Evolutionary conservation across 148 eudicot species (phyloP), one percentile per base, ranked within the genome.

Genomic region (Fagopyrum homotropicum): DNA sequence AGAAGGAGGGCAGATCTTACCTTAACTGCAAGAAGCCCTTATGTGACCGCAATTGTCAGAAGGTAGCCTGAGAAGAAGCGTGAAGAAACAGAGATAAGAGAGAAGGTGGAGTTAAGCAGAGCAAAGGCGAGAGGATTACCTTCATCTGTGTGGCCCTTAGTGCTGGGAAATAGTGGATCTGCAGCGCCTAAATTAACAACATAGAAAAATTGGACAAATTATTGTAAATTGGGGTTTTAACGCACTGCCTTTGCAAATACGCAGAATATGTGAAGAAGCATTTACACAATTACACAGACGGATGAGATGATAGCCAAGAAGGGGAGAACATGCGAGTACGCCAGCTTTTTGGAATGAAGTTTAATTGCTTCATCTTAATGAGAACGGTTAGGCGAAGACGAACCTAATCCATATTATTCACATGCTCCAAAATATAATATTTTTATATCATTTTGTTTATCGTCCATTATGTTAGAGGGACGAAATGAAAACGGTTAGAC

Each of bases 111-210:
- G 4, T 29, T 29, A 12, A 35, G n/a, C 6, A 29, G 35, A 35
- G 69, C 16, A 35, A 4, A 59, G 64, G 64, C 35, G 64, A 63
- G 69, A 63, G 45, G 69, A 63, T 63, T 63, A 63, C 69, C 69
- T 63, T 63, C 69, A 63, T 66, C 64, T 59, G 71, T 35, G 71
- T 66, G 71, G 71, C 71, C 71, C 45, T 63, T 35, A 40, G 17
- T 66, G 71, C 46, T 12, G 71, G 12, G 11, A 49, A 43, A 45
- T 5, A 66, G 47, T 66, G 71, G 71, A 40, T 66, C 71, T 66
- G 47, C 71, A 66, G 46, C 7, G 47, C 47, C 46, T 43, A 14
- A 40, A 14, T 35, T 35, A 66, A 40, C 14, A 11, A 35, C 14
- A 66, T 14, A 14, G 35, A 17, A 35, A 66, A 40, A 40, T 35